phyloP scores from a whole-genome alignment of 1,139 yeast species.

The Yamadazyma trypodendri region DNA sequence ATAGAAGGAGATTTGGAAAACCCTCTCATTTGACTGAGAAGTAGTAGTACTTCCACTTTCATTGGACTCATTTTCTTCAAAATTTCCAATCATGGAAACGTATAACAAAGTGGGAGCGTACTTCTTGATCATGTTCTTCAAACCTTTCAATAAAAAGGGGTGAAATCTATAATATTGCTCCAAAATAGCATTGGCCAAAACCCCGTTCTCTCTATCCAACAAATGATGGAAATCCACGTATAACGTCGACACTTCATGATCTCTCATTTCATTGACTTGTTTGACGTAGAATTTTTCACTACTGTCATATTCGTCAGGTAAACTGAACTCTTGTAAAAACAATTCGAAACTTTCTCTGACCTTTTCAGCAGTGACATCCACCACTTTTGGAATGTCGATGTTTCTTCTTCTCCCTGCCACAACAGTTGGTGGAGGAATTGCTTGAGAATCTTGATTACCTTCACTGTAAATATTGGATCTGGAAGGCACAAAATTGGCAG shows the following conservation, averaged over 20 bases:
- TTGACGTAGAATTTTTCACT: constrained; percentile 67
- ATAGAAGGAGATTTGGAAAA: constrained; percentile 87
- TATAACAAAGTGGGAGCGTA: constrained; percentile 74
- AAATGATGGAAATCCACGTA: constrained; percentile 86
- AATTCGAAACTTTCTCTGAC: constrained; percentile 89
- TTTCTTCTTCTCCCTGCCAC: constrained; percentile 49
- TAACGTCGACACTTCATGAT: constrained; percentile 72
- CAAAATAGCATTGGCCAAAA: constrained; percentile 81
- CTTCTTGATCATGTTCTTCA: constrained; percentile 68
- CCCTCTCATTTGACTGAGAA: constrained; percentile 56
- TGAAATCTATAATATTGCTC: constrained; percentile 91
- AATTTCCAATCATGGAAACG: constrained; percentile 37
- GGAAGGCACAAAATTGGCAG: constrained; percentile 29
- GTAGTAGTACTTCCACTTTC: constrained; percentile 25
- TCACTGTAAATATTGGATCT: constrained; percentile 21
- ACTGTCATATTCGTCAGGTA: constrained; percentile 24
- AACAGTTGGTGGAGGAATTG: constrained; percentile 17
- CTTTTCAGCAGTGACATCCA: constrained; percentile 90
- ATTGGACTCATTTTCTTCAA: constrained; percentile 14
- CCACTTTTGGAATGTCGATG: constrained; percentile 78
- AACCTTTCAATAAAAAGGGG: constrained; percentile 78
- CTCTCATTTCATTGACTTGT: constrained; percentile 79
- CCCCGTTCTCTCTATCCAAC: constrained; percentile 75
- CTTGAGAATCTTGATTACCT: constrained; percentile 15
- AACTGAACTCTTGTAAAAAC: constrained; percentile 65